These are phyloP conservation scores for Mimosa pudica DNA, from an alignment of 306 rosid genomes.

Conservation along the genomic window DNA sequence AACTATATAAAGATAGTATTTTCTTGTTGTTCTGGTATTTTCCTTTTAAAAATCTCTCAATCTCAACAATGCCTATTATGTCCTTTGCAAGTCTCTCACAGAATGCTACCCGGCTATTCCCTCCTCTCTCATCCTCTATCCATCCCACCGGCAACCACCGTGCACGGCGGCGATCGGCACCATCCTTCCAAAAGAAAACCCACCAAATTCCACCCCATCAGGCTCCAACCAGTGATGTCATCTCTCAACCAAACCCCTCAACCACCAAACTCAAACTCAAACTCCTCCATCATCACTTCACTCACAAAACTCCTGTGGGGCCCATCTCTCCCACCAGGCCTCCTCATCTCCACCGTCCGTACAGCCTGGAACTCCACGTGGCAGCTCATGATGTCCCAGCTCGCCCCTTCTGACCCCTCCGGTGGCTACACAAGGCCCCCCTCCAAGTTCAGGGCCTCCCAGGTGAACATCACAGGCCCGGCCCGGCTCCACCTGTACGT, in stretches of 20 bases:
- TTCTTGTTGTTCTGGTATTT: too few species aligned
- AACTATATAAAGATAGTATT: too few species aligned
- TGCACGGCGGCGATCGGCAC: constrained; percentile 10
- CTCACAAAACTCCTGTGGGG: constrained; percentile 88
- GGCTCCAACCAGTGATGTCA: constrained; percentile 38
- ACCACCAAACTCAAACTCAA: constrained; percentile 40
- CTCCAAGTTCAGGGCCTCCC: constrained; percentile 63
- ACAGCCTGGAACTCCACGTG: constrained; percentile 81
- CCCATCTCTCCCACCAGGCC: constrained; percentile 78
- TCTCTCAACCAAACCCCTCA: constrained; percentile 49
- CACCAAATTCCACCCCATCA: constrained; percentile 16
- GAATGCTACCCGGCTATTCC: constrained; percentile 35
- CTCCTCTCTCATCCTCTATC: constrained; percentile 23
- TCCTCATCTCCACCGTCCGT: constrained; percentile 79
- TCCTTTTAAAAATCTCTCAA: too few species aligned
- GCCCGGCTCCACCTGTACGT: constrained; percentile 69
- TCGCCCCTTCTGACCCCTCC: constrained; percentile 86
- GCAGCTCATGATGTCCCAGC: constrained; percentile 90
- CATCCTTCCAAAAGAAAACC: constrained; percentile 16
- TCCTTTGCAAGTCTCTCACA: neutral
- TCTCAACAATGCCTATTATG: neutral
- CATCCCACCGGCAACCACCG: constrained; percentile 25
- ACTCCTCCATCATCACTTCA: constrained; percentile 52
- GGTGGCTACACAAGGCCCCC: constrained; percentile 73
- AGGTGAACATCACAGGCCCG: constrained; percentile 29